These are phyloP conservation scores for Coix lacrymajobi DNA, from an alignment of 176 grass and related monocot species.

Conservation along the genomic window DNA sequence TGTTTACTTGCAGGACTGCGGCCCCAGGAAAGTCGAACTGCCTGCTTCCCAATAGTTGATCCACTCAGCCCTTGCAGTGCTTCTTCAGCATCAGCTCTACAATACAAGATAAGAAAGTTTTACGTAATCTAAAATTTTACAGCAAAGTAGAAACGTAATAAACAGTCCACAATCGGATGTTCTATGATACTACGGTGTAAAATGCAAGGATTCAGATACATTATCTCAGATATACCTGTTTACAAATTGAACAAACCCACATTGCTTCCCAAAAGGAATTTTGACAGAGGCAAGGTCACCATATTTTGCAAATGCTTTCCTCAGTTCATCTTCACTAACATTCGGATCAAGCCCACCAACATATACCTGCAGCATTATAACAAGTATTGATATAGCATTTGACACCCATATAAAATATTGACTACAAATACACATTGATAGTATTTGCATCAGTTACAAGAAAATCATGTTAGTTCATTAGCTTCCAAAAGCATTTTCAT, in stretches of 20 bases:
- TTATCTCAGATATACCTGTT: slow-evolving; percentile 52
- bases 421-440: neutral
- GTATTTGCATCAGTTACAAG: neutral
- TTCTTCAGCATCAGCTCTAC: slow-evolving; percentile 92
- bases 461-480: neutral
- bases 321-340: slow-evolving; percentile 76
- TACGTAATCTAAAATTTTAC: neutral
- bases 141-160: neutral
- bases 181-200: neutral
- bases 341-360: slow-evolving; percentile 84
- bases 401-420: neutral
- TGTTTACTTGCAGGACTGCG: slow-evolving; percentile 92
- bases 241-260: slow-evolving; percentile 92
- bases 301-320: slow-evolving; percentile 79
- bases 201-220: neutral
- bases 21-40: slow-evolving; percentile 87
- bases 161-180: neutral
- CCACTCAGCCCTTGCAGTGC: slow-evolving; percentile 84
- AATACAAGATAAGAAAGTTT: neutral
- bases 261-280: slow-evolving; percentile 92
- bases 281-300: slow-evolving; percentile 91
- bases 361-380: slow-evolving; percentile 67
- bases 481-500: neutral
- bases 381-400: neutral
- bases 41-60: slow-evolving; percentile 76